These are phyloP conservation scores for Crepidotus variabilis DNA, from an alignment of 768 basidiomycete genomes.

Conservation along the genomic window DNA sequence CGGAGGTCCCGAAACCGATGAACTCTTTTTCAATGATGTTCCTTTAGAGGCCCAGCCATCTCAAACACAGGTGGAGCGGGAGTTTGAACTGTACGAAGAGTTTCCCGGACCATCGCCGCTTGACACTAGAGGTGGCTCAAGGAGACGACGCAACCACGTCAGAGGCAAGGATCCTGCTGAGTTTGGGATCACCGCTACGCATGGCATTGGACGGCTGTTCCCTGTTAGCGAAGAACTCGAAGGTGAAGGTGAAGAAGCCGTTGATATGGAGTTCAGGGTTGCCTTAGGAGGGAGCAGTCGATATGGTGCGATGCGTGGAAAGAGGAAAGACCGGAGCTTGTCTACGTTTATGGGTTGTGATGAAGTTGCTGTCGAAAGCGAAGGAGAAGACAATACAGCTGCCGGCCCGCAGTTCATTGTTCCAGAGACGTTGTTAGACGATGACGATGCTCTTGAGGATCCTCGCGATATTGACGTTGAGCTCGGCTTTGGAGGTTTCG, in stretches of 20 bases:
- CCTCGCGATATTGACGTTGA: conserved; percentile 26
- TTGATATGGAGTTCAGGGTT: conserved; percentile 17
- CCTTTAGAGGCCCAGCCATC: conserved; percentile 5
- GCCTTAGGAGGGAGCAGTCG: conserved; percentile 7
- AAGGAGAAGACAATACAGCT: conserved; percentile 9
- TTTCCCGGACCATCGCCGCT: conserved; percentile 11
- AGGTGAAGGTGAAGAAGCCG: conserved; percentile 20
- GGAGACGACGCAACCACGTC: conserved; percentile 9
- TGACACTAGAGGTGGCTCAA: conserved; percentile 8
- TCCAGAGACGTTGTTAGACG: conserved; percentile 6
- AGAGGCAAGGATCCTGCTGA: conserved; percentile 3
- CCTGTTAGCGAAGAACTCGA: conserved; percentile 39
- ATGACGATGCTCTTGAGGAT: conserved; percentile 21
- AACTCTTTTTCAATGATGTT: not conserved
- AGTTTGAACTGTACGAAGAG: conserved; percentile 16
- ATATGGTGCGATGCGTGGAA: conserved; percentile 8
- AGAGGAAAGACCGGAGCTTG: conserved; percentile 4
- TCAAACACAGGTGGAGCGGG: conserved; percentile 4
- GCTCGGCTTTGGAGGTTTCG: conserved; percentile 20
- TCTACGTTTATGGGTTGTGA: conserved; percentile 21
- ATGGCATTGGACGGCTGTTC: conserved; percentile 24
- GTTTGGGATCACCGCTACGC: not conserved
- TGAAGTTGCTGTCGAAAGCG: conserved; percentile 13
- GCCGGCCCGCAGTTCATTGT: not conserved
- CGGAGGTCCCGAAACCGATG: not conserved